A percentile compares a stretch with the other conserved stretches of the same genome.
These are phyloP conservation scores for Eucalyptus dawsonii DNA, from an alignment of 345 rosid genomes.

Conservation along the genomic window DNA sequence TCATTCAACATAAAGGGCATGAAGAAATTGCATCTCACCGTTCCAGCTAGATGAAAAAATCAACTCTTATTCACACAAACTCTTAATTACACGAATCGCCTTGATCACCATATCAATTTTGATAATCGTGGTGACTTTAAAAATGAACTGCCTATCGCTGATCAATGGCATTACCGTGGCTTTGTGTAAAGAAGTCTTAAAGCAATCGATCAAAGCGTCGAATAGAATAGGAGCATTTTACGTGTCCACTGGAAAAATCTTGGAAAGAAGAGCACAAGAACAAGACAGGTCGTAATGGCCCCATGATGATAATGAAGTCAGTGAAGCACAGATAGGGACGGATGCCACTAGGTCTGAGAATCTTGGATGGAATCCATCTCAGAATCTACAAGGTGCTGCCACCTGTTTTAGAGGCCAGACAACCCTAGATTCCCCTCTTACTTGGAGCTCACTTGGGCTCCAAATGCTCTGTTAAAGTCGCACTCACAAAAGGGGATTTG, in stretches of 20 bases:
- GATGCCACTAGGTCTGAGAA: slow-evolving; percentile 1
- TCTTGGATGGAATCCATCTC: slow-evolving; percentile 12
- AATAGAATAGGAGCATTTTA: not conserved
- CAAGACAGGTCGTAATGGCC: not conserved
- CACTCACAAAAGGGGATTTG: not conserved
- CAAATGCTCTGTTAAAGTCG: not conserved
- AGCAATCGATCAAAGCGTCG: not conserved
- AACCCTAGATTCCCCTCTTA: not conserved
- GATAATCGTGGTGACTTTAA: not conserved
- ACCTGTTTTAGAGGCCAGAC: not conserved
- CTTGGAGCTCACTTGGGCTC: not conserved
- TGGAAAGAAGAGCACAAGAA: not conserved
- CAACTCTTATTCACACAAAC: not conserved
- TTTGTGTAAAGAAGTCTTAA: not conserved
- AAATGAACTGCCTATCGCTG: not conserved
- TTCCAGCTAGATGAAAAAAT: not conserved
- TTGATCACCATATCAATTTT: not conserved
- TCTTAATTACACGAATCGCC: not conserved
- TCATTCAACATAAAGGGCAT: not conserved
- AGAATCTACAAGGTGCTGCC: not conserved
- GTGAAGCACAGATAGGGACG: not conserved
- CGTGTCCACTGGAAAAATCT: not conserved
- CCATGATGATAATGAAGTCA: not conserved
- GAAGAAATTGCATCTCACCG: not conserved
- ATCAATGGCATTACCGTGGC: not conserved